Evolutionary conservation across 1,284 basidiomycete genomes (phyloP), one percentile per base, ranked within the genome.

Genomic region (Sanghuangporus baumii): DNA sequence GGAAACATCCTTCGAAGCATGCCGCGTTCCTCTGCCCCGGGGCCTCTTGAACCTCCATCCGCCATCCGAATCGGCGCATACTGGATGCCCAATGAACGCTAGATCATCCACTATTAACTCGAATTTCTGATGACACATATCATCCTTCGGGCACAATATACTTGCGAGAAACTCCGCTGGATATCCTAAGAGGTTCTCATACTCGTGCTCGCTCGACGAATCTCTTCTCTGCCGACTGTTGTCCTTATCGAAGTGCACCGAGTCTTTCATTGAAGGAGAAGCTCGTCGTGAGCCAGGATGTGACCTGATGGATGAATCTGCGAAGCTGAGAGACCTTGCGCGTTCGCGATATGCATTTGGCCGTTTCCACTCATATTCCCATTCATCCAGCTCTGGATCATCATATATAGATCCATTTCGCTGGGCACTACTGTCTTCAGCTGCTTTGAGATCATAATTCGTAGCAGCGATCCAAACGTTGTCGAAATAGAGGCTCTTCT

Each of bases 61-160:
- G 0, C 88, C 91, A 67, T 91, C 88, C n/a, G 79, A 70, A 38
- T 89, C 88, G 9, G 86, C 84, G 69, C 88, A 90, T 1, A 98
- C 94, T 0, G 96, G 96, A 73, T 98, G 96, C 0, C 96, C 96
- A 46, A 98, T 81, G 72, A 98, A 98, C 1, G 88, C 91, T n/a
- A 98, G 81, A 69, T 96, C 91, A 70, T 98, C 95, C 20, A 98
- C 88, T 51, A 91, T 75, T 34, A 99, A 83, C 73, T 97, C 95
- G 71, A 98, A 98, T 71, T 94, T 94, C 72, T 94, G 93, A 74
- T 98, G 94, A 71, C 94, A 97, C 72, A 95, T 85, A 16, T 88
- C 81, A 36, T 79, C 77, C 51, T 88, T 84, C 0, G 95, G 94
- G 64, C 89, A 91, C 6, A 98, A 80, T 65, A 97, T 79, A 59